Percentiles rank a stretch among this genome's conserved stretches.
phyloP scores from a whole-genome alignment of 768 basidiomycete genomes.

The Daedalea quercina region DNA sequence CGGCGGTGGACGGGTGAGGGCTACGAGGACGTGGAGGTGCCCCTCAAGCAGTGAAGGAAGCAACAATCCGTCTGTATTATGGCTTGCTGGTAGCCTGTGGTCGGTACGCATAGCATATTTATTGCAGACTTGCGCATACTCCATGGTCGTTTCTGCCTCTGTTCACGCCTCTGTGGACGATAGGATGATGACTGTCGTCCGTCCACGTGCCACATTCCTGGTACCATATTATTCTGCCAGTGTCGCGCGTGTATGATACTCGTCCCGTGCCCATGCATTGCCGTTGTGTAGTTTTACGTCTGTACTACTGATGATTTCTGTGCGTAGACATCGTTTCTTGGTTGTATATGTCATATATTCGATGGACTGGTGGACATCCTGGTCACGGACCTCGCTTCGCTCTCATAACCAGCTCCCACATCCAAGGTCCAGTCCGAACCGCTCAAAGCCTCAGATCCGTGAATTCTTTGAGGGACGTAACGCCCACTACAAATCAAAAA shows the following conservation, averaged over 20 bases:
- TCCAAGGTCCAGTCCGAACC: too few species aligned
- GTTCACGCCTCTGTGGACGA: too few species aligned
- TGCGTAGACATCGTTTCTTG: neutral
- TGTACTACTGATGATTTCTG: neutral
- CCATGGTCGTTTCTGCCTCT: neutral
- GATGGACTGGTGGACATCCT: too few species aligned
- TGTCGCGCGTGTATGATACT: neutral
- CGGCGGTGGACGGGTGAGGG: slow-evolving; percentile 19
- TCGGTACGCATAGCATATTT: neutral
- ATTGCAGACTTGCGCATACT: neutral
- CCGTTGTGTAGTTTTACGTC: neutral
- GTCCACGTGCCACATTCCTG: too few species aligned
- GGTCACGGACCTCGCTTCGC: too few species aligned
- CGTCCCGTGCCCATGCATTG: neutral
- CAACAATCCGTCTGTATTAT: neutral
- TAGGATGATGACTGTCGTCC: too few species aligned
- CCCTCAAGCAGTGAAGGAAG: neutral
- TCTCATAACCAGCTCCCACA: too few species aligned
- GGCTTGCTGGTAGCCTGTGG: neutral
- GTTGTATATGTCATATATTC: neutral
- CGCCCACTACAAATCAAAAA: too few species aligned
- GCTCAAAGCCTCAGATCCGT: too few species aligned
- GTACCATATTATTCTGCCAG: neutral
- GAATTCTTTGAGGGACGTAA: too few species aligned
- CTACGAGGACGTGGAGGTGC: neutral